A percentile compares a stretch with the other conserved stretches of the same genome.
Conservation (phyloP, 345 rosid genomes). For the Nephelium lappaceum region DNA sequence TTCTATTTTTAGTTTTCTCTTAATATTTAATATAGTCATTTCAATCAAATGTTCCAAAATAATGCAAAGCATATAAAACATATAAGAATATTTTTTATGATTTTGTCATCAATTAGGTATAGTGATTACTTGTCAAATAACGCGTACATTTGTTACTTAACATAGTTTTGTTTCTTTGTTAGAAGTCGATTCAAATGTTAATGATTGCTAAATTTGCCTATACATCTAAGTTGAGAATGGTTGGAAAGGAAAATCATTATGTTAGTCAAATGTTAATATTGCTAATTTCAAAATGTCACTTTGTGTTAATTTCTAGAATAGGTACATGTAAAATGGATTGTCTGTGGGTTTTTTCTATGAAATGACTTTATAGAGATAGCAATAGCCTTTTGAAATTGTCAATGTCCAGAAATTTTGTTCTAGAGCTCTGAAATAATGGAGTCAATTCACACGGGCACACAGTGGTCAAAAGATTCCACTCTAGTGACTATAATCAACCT, state of each 20-base stretch:
- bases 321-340: background rate
- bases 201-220: background rate
- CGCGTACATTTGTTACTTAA: background rate
- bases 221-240: conserved; percentile 1
- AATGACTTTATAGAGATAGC: background rate
- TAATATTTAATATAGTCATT: no score
- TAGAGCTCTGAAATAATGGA: background rate
- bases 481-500: background rate
- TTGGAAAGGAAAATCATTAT: background rate
- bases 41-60: no score
- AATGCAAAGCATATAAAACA: no score
- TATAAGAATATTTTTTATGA: no score
- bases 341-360: background rate
- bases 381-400: background rate
- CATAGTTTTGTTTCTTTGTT: no score
- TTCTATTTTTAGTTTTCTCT: no score
- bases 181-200: background rate
- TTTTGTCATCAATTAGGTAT: no score
- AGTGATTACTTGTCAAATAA: no score
- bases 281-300: no score
- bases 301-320: conserved; percentile 7
- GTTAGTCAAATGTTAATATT: no score
- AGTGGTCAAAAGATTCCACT: background rate
- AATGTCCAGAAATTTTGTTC: background rate
- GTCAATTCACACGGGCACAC: background rate